Base-by-base conservation (phyloP, 106 monocot genomes). In the Amphibolis antarctica region DNA sequence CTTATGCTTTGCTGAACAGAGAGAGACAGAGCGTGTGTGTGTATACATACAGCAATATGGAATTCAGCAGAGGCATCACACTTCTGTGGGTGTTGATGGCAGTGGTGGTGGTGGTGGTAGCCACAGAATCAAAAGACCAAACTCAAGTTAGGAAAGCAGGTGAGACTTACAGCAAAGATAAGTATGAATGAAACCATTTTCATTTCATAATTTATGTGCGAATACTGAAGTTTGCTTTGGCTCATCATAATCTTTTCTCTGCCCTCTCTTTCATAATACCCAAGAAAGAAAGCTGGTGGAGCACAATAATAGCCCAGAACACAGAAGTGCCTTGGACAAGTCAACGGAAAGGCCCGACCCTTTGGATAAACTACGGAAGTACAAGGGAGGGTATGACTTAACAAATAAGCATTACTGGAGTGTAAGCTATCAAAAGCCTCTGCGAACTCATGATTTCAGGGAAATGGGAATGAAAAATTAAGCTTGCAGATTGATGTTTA, bases 361-460 rank as follows among this genome's bases (percentile, higher is more conserved):
- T 44, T 63, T 89, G 62, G 74, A 83, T 59, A 55, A 66, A 43
- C 75, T 94, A 44, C 75, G 62, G 68, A 89, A 83, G 73, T 94
- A 94, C 50, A 81, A 46, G 74, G 93, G 86, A 48, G 93, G 93
- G 17, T 89, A 75, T 54, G 81, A 94, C 69, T 81, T 94, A 58
- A 89, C 89, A 47, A 75, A 89, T 77, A 86, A 85, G 66, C 88
- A 94, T 67, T 94, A 94, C 62, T 94, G 93, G 93, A 89, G 88
- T 89, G 93, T 94, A 86, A 79, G 70, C 51, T 7, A n/a, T 12
- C 29, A 43, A 62, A 19, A 20, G 9, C n/a, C n/a, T n/a, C n/a
- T 62, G 19, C 14, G 12, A 14, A 43, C 9, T 43, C n/a, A 62
- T 15, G 15, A 21, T 23, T 12, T 14, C 14, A 6, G 7, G 15